These are phyloP conservation scores for Colletotrichum viniferum DNA, from an alignment of 2,329 filamentous ascomycete species.

Conservation along the genomic window DNA sequence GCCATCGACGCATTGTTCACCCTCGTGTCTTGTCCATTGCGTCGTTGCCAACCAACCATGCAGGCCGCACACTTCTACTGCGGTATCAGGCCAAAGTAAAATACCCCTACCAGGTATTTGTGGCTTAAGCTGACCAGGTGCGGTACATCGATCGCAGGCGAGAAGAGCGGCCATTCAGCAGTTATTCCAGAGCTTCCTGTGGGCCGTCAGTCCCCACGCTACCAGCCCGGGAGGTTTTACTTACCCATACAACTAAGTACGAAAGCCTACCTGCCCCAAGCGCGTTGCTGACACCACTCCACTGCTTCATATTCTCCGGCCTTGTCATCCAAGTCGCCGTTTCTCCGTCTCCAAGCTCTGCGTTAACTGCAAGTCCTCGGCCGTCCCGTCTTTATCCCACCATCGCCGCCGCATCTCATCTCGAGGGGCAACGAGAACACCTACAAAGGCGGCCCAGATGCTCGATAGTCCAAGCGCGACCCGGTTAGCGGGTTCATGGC, in stretches of 20 bases:
- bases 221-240: no score
- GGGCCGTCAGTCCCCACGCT: no score
- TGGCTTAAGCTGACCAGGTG: no score
- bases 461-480: background rate
- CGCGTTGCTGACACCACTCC: background rate
- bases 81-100: no score
- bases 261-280: background rate
- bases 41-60: background rate
- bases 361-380: background rate
- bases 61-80: background rate
- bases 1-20: background rate
- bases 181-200: no score
- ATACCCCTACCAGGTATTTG: no score
- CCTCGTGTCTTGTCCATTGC: background rate
- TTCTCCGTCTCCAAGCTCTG: background rate
- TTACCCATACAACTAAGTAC: no score
- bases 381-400: background rate
- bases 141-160: no score
- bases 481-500: background rate
- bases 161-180: no score
- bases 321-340: background rate
- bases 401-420: slow-evolving; percentile 2
- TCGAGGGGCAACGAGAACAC: background rate
- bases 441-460: slow-evolving; percentile 1
- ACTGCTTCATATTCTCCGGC: background rate